A percentile compares a stretch with the other conserved stretches of the same genome.
Evolutionary conservation across 2,329 filamentous ascomycete species (phyloP).

Genomic region (Colletotrichum euphorbiae): DNA sequence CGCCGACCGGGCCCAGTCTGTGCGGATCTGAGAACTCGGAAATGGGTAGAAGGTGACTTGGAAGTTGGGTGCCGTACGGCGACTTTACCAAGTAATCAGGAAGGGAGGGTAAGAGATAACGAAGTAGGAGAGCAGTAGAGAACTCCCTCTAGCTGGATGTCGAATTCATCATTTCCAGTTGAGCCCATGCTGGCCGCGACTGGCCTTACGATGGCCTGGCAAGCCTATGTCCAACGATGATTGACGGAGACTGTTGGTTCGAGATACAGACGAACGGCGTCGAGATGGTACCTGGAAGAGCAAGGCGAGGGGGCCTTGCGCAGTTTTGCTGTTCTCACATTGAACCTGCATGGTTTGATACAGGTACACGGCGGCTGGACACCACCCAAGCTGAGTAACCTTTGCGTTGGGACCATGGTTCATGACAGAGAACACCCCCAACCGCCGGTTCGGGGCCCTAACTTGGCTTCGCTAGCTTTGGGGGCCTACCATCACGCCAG

Average conservation of each 20-base stretch:
- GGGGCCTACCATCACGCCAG: neutral
- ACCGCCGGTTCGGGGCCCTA: neutral
- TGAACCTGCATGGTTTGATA: conserved; percentile 14
- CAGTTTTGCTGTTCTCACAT: neutral
- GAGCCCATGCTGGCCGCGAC: conserved; percentile 4
- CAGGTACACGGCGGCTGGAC: conserved; percentile 9
- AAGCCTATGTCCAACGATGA: neutral
- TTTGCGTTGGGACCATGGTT: neutral
- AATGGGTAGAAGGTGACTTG: conserved; percentile 3
- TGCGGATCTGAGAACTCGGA: conserved; percentile 36
- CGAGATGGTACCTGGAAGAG: conserved; percentile 1
- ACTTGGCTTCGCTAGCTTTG: conserved; percentile 4
- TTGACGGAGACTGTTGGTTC: neutral
- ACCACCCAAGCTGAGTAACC: conserved; percentile 2
- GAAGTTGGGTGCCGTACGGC: neutral
- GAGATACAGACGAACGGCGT: neutral
- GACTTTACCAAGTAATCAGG: neutral
- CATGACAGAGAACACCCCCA: neutral
- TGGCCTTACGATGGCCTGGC: neutral
- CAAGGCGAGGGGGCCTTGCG: neutral
- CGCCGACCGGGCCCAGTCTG: conserved; percentile 36
- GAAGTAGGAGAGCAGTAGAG: neutral
- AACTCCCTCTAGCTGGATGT: neutral
- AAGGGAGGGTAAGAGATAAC: neutral
- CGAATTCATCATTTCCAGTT: neutral